Evolutionary conservation across 192 early-diverging fungal genomes (phyloP).

Genomic region (Coemansia sp.): DNA sequence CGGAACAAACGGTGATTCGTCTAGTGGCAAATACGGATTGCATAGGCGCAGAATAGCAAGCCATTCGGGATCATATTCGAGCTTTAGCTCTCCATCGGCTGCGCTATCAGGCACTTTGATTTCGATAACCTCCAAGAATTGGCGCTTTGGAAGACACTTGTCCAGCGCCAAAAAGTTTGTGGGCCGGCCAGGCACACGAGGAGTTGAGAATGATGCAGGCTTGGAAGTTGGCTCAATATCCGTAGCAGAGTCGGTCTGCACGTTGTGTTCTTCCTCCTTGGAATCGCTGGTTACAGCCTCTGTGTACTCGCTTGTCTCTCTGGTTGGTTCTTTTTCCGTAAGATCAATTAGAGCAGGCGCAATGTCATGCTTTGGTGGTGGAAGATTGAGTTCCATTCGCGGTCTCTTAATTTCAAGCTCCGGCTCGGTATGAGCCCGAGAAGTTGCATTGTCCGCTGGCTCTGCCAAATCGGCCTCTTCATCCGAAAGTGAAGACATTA

Average conservation of each 20-base stretch:
- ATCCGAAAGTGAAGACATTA: conserved; percentile 37
- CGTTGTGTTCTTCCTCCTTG: background rate
- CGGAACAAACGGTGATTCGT: conserved; percentile 56
- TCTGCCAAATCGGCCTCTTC: conserved; percentile 18
- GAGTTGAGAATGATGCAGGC: background rate
- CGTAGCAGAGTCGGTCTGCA: background rate
- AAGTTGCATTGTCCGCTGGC: background rate
- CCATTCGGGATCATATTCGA: conserved; percentile 88
- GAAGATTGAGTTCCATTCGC: conserved; percentile 28
- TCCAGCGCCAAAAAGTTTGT: conserved; percentile 94
- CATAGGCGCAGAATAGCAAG: conserved; percentile 70
- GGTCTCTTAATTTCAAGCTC: conserved; percentile 1
- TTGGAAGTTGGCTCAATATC: background rate
- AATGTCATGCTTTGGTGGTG: conserved; percentile 27
- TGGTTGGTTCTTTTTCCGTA: background rate
- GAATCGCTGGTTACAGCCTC: background rate
- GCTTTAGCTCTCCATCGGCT: conserved; percentile 36
- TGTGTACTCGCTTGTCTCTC: background rate
- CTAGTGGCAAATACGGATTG: conserved; percentile 57
- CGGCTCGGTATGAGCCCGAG: background rate
- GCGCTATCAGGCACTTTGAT: conserved; percentile 61
- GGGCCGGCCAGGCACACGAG: conserved; percentile 27
- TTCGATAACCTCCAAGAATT: conserved; percentile 76
- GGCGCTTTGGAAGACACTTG: conserved; percentile 78
- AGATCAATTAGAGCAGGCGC: background rate